phyloP scores from a whole-genome alignment of 306 rosid genomes.

The Quercus glauca region DNA sequence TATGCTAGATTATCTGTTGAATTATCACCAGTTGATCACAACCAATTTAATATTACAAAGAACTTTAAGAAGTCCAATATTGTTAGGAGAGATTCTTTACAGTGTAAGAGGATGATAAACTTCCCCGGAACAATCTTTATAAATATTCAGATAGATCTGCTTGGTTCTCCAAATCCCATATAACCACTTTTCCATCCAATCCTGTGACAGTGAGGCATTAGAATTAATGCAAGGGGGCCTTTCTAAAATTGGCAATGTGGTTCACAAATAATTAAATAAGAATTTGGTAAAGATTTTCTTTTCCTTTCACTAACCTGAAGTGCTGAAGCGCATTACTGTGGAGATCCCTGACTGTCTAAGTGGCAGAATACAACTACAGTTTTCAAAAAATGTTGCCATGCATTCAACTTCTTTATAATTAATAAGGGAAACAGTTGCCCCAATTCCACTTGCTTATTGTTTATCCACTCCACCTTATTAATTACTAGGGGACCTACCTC shows the following conservation, averaged over 20 bases:
- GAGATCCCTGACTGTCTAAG: constrained; percentile 47
- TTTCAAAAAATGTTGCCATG: constrained; percentile 20
- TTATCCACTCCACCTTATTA: constrained; percentile 1
- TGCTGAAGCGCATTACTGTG: constrained; percentile 71
- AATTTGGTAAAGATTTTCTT: background rate
- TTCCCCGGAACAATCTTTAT: constrained; percentile 16
- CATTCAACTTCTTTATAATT: background rate
- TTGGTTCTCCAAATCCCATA: constrained; percentile 89
- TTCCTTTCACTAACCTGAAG: constrained; percentile 68
- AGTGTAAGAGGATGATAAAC: background rate
- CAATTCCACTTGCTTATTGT: constrained; percentile 17
- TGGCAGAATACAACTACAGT: constrained; percentile 71
- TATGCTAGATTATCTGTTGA: constrained; percentile 12
- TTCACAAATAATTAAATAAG: background rate
- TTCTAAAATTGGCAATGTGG: background rate
- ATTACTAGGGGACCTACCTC: background rate
- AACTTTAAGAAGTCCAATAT: constrained; percentile 11
- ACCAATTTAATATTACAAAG: constrained; percentile 19
- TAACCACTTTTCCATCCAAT: constrained; percentile 78
- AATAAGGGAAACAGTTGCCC: background rate
- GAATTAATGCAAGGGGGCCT: constrained; percentile 3
- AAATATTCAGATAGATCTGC: constrained; percentile 55
- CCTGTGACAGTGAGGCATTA: constrained; percentile 42
- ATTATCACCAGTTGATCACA: constrained; percentile 18
- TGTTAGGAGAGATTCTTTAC: background rate